Base-by-base conservation (phyloP, 140 eudicot genomes). In the Ambrosia hybrid region DNA sequence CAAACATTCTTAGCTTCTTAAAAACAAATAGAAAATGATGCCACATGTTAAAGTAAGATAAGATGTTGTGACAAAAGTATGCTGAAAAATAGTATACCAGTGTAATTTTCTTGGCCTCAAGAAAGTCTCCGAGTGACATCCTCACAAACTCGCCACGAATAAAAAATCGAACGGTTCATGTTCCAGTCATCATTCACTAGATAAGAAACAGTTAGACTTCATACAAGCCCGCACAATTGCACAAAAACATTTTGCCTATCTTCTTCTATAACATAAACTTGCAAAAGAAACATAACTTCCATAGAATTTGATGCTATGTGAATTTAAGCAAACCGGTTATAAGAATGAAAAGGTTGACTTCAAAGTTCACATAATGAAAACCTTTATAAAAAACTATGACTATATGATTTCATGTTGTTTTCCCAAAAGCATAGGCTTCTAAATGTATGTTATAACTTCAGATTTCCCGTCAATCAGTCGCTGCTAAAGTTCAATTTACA, bases 111-210 rank as follows among this genome's bases (percentile, higher is more conserved):
- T 93, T 90, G 70, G 93, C 97, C 64, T 82, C 83, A 51, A 93
- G 89, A 75, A 93, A 90, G 65, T 84, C 85, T 81, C 84, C 94
- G 21, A 93, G 93, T 5, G 98, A 84, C 98, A 88, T 85, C 74
- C 97, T 84, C 38, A 93, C 88, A 77, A 93, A 69, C 83, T 87
- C 96, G 7, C 87, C 89, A 38, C 84, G 86, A 57, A 93, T 88
- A 41, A 90, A 84, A 93, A 93, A 83, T 93, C 98, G 65, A 93
- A 93, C 2, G 94, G 91, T 80, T 93, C 96, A 53, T 79, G 68
- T 45, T 73, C 97, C 98, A 88, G 7, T 90, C 96, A 71, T 74
- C 91, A 67, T 81, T 77, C 43, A 71, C 98, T 93, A 77, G 4
- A 5, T 13, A 73, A 34, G 3, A 26, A 8, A 59, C 67, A 0